These are phyloP conservation scores for Lobulomyces angularis DNA, from an alignment of 192 early-diverging fungal species.

Conservation along the genomic window DNA sequence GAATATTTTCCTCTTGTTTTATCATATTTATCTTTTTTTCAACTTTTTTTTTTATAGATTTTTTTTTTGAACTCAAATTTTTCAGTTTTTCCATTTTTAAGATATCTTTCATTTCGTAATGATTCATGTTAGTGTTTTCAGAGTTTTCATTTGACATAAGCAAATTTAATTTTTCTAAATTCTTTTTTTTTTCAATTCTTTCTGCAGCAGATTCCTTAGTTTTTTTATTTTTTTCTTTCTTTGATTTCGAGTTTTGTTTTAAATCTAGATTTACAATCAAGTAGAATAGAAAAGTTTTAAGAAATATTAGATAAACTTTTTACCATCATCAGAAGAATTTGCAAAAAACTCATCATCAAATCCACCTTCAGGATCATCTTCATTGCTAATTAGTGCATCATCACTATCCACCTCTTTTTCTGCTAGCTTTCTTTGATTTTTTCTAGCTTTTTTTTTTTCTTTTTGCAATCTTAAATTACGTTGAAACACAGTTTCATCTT, in stretches of 20 bases:
- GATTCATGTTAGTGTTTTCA: constrained; percentile 33
- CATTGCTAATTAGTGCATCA: neutral
- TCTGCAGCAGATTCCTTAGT: constrained; percentile 18
- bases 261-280: no score
- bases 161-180: constrained; percentile 72
- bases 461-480: constrained; percentile 66
- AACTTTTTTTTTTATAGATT: constrained; percentile 14
- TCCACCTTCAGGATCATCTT: neutral
- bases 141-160: constrained; percentile 57
- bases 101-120: constrained; percentile 82
- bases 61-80: constrained; percentile 18
- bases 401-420: constrained; percentile 13
- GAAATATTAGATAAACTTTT: constrained; percentile 14
- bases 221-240: constrained; percentile 14
- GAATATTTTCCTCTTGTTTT: constrained; percentile 35
- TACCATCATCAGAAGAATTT: constrained; percentile 8
- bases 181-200: constrained; percentile 36
- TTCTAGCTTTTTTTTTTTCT: constrained; percentile 60
- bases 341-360: constrained; percentile 1
- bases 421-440: constrained; percentile 14
- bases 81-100: constrained; percentile 67
- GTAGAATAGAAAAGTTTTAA: no score
- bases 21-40: constrained; percentile 33
- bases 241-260: constrained; percentile 10
- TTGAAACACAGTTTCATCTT: constrained; percentile 79